Percentiles rank a stretch among this genome's conserved stretches.
These are phyloP conservation scores for Arabidopsis arenosa DNA, from an alignment of 345 rosid species.

Conservation along the genomic window DNA sequence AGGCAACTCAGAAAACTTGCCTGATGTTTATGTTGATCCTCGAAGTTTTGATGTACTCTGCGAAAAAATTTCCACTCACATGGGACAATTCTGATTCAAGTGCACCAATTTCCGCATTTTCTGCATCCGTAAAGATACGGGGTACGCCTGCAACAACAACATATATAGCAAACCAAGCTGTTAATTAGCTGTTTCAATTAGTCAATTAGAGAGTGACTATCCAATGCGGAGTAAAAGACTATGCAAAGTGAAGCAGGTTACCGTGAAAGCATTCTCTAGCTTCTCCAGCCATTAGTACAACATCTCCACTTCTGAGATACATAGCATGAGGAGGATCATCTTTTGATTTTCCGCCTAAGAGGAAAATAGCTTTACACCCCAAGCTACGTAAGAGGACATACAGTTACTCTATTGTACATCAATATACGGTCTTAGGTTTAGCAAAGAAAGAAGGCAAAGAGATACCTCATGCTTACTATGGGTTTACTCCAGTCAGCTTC, in stretches of 20 bases:
- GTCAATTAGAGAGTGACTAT: neutral
- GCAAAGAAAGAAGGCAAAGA: neutral
- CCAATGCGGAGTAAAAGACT: neutral
- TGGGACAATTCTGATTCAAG: constrained; percentile 59
- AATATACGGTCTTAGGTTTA: neutral
- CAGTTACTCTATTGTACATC: constrained; percentile 10
- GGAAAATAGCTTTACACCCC: constrained; percentile 96
- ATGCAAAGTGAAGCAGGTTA: constrained; percentile 42
- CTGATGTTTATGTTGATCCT: constrained; percentile 91
- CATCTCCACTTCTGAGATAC: constrained; percentile 96
- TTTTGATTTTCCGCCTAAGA: constrained; percentile 84
- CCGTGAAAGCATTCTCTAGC: constrained; percentile 97
- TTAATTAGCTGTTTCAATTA: neutral
- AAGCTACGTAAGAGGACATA: constrained; percentile 52
- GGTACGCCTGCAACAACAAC: constrained; percentile 67
- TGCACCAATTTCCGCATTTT: constrained; percentile 60
- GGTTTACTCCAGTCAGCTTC: constrained; percentile 97
- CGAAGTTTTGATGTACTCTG: constrained; percentile 73
- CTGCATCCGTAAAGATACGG: constrained; percentile 72
- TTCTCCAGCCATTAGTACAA: constrained; percentile 91
- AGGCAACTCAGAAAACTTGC: constrained; percentile 64
- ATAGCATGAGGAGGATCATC: constrained; percentile 80
- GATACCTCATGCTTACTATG: constrained; percentile 92
- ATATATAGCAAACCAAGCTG: constrained; percentile 22
- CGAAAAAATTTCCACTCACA: constrained; percentile 47